Base-by-base conservation (phyloP, 2,329 filamentous ascomycete genomes). In the Diplodia sapinea region DNA sequence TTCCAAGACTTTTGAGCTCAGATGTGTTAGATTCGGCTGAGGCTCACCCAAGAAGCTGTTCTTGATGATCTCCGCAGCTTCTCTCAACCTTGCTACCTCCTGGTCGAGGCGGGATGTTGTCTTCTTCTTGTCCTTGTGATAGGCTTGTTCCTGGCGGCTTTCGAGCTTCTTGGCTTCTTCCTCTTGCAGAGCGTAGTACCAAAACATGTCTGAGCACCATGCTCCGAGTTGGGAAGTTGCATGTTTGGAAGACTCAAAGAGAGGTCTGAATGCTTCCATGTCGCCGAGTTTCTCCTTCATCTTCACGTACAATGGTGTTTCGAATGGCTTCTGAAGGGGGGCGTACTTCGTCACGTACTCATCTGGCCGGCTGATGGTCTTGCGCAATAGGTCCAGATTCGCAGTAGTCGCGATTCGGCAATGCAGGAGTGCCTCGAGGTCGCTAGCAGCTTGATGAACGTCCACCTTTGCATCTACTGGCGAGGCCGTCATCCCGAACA, bases 401-500 rank as follows among this genome's bases (percentile, higher is more conserved):
- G 83, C 83, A 1, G 88, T 88, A 0, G 95, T 98, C 6, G 91
- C 91, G 74, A 99, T 97, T 73, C 89, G 88, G 76, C 90, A 91
- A 74, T 95, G 87, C 1, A 99, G 82, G 47, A 96, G 82, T 1
- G 79, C 84, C 75, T 98, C 94, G 0, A 99, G 85, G 65, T 91
- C 88, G 4, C 68, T 62, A 0, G 92, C 91, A 47, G 91, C 92
- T 69, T 87, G 82, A 17, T 84, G 82, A 33, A 96, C 85, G 71
- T 97, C 89, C 0, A 86, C 86, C 73, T 92, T 91, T 0, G 92
- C 88, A 79, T 98, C 94, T 2, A 97, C 90, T 0, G 95, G 95
- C 0, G 95, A 98, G 8, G 95, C 95, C 1, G 95, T 99, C 94
- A 98, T 97, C 31, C 94, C 94, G 71, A 99, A 91, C 23, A 99